Evolutionary conservation across 2,329 filamentous ascomycete genomes (phyloP), one percentile per base, ranked within the genome.

Genomic region (Fusarium kyushuense): DNA sequence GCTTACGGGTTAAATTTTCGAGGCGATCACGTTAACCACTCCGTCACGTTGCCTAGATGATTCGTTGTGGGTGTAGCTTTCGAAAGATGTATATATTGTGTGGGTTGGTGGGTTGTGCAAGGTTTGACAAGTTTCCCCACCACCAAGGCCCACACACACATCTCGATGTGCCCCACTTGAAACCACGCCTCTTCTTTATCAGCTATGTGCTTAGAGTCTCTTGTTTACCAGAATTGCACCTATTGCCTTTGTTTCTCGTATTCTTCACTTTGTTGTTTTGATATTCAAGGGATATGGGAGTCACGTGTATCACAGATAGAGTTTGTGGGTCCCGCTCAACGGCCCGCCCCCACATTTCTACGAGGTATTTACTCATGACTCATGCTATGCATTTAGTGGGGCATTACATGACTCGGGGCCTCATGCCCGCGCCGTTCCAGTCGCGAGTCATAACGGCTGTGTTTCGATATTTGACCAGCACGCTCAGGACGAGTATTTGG

Each of bases 401-500:
- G 11, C 3, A 3, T 2, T 1, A 0, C n/a, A 38, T 38, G 35
- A 21, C 11, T 13, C 35, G 6, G n/a, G 5, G 11, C n/a, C 5
- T 21, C 19, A 5, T 38, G 1, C 6, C 35, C 0, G 35, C n/a
- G 1, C 35, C 35, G 11, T 38, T 21, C 35, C 35, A 38, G 12
- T 38, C n/a, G 1, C 35, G 7, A 19, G 23, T 4, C 5, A 13
- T 6, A 6, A 6, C 10, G 12, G n/a, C 35, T 38, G 35, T 14
- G n/a, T 38, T 38, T 38, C 32, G 35, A 8, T 19, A 38, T 38
- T 38, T 38, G 5, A 12, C 12, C n/a, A 38, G 11, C n/a, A 19
- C n/a, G n/a, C n/a, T 38, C n/a, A 38, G n/a, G 21, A 38, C n/a
- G 13, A 13, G n/a, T 11, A 3, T 2, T 36, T 36, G 11, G 5